Evolutionary conservation across 2,329 filamentous ascomycete genomes (phyloP), one percentile per base, ranked within the genome.

Genomic region (Teratosphaeria gauchensis): DNA sequence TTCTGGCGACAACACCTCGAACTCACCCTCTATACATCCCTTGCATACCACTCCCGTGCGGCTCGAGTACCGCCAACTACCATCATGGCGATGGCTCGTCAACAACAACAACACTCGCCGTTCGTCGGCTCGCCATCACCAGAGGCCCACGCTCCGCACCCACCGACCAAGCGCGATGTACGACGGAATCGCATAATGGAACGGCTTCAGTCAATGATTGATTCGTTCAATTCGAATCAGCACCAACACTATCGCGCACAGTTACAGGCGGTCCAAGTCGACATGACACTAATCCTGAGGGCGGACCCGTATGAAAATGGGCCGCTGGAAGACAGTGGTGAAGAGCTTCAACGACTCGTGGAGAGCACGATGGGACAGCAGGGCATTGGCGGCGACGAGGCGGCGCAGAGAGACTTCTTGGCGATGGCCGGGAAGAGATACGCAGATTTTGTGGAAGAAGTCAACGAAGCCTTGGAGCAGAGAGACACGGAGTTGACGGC

Each of bases 221-320:
- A 87, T 57, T 85, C 86, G 64, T 92, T 96, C 74, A 84, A 85
- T 63, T 83, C 87, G 63, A 91, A 95, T 69, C 84, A 89, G 64
- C 90, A 96, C 73, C 79, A 83, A 62, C 86, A 90, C 67, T 97
- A 95, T 74, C 85, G 92, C 62, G 89, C 94, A 64, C 90, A 96
- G 74, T 82, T 96, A 1, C 87, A 94, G 68, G 90, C 90, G 65
- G 84, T 96, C n/a, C 92, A 96, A 75, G 86, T 90, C 64, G 92
- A 96, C 73, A 91, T 92, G 75, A 89, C 84, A 59, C 81, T 95
- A 53, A 90, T 96, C 64, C 86, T 90, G 72, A 86, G 89, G 65
- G 89, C 94, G 56, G 88, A 96, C 68, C 88, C 89, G 0, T 95
- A 95, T 72, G 65, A 35, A 79, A 85, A 54, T 61, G 82, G 84